Evolutionary conservation across 2,329 filamentous ascomycete species (phyloP).

Genomic region (Beauveria bassiana): DNA sequence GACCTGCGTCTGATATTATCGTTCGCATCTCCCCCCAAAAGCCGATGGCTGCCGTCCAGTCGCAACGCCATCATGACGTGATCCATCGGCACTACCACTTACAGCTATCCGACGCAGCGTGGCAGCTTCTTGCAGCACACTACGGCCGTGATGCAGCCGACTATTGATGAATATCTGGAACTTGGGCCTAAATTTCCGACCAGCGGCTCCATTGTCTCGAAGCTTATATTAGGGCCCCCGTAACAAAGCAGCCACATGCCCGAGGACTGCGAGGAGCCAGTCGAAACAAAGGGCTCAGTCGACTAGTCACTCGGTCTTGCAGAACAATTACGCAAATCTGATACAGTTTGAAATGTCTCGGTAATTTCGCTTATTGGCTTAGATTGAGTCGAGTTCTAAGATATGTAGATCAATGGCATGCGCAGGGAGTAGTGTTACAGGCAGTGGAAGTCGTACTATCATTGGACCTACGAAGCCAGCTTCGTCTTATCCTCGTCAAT

Average conservation of each 20-base stretch:
- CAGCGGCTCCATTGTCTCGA: not conserved
- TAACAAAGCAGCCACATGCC: not conserved
- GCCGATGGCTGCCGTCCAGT: not conserved
- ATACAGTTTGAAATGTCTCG: not conserved
- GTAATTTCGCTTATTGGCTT: not conserved
- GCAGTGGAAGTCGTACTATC: not conserved
- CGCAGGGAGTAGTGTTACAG: not conserved
- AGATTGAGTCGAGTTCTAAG: not conserved
- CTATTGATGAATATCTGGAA: not conserved
- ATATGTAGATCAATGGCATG: not conserved
- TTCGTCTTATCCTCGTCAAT: constrained; percentile 35
- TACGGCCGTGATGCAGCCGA: not conserved
- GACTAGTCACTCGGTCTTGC: too few relatives aligned
- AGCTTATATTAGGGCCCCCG: not conserved
- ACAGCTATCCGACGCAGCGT: not conserved
- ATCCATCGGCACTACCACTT: not conserved
- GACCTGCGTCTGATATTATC: too few relatives aligned
- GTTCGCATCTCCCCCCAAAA: too few relatives aligned
- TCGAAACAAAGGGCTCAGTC: not conserved
- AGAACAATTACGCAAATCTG: too few relatives aligned
- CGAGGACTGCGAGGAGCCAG: not conserved
- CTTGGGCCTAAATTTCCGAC: not conserved
- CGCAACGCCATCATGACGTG: constrained; percentile 8
- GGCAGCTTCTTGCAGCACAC: not conserved
- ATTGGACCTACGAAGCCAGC: not conserved